phyloP scores from a whole-genome alignment of 2,329 filamentous ascomycete species.

The Stachybotrys elegans region DNA sequence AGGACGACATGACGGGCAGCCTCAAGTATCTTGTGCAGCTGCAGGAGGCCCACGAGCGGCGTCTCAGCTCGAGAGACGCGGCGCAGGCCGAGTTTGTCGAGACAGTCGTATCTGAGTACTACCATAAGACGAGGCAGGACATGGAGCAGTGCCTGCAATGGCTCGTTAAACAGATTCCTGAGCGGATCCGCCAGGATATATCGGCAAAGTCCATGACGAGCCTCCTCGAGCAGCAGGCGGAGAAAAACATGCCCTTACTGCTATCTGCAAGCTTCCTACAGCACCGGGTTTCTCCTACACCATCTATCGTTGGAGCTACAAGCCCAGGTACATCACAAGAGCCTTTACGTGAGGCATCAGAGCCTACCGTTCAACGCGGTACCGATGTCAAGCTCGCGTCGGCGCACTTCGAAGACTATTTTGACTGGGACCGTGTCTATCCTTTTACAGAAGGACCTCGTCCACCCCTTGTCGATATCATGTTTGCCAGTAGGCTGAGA shows the following conservation, averaged over 20 bases:
- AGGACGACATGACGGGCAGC: constrained; percentile 5
- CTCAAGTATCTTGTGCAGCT: constrained; percentile 7
- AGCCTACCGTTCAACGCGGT: background rate
- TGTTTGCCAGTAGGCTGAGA: constrained; percentile 7
- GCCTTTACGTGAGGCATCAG: no score
- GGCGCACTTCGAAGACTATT: constrained; percentile 10
- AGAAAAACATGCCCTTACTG: no score
- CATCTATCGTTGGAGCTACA: no score
- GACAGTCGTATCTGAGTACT: background rate
- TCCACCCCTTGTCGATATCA: constrained; percentile 5
- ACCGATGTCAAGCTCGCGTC: constrained; percentile 7
- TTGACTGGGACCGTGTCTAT: constrained; percentile 7
- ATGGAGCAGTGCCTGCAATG: background rate
- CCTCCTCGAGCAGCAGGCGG: constrained; percentile 3
- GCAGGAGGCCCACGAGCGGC: background rate
- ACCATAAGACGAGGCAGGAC: background rate
- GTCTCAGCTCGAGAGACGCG: background rate
- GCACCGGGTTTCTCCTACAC: no score
- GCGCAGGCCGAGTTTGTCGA: background rate
- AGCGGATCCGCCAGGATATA: background rate
- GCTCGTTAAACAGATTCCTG: background rate
- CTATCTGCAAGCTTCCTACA: no score
- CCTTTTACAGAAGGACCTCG: background rate
- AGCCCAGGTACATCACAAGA: no score
- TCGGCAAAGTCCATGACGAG: background rate